Evolutionary conservation across 2,329 filamentous ascomycete species (phyloP).

Genomic region (Colletotrichum scovillei): DNA sequence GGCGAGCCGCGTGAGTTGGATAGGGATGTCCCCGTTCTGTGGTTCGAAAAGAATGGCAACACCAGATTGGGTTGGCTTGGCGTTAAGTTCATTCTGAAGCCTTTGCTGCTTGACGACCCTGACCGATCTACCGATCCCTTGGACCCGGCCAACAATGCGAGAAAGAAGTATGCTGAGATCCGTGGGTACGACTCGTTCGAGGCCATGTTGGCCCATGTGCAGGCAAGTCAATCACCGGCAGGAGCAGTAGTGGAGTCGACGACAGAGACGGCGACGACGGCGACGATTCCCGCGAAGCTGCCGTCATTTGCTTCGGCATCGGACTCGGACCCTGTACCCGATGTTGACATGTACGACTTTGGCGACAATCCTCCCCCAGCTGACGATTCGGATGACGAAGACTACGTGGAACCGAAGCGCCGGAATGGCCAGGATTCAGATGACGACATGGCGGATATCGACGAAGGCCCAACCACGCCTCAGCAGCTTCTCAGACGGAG

Average conservation of each 20-base stretch:
- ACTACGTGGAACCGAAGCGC: conserved; percentile 12
- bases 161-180: conserved; percentile 19
- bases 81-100: conserved; percentile 7
- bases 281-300: neutral
- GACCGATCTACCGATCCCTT: conserved; percentile 17
- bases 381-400: conserved; percentile 31
- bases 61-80: conserved; percentile 29
- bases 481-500: conserved; percentile 20
- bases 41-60: conserved; percentile 37
- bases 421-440: conserved; percentile 2
- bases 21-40: conserved; percentile 36
- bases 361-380: conserved; percentile 38
- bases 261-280: neutral
- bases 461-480: neutral
- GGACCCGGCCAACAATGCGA: conserved; percentile 16
- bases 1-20: conserved; percentile 26
- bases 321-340: conserved; percentile 19
- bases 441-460: conserved; percentile 20
- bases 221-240: neutral
- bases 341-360: conserved; percentile 32
- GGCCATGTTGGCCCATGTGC: conserved; percentile 18
- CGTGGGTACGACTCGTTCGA: conserved; percentile 31
- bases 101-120: conserved; percentile 29
- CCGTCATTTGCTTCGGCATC: conserved; percentile 27
- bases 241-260: neutral